Base-by-base conservation (phyloP, 1,139 yeast genomes). In the Nakaseomyces uthaithaninus region DNA sequence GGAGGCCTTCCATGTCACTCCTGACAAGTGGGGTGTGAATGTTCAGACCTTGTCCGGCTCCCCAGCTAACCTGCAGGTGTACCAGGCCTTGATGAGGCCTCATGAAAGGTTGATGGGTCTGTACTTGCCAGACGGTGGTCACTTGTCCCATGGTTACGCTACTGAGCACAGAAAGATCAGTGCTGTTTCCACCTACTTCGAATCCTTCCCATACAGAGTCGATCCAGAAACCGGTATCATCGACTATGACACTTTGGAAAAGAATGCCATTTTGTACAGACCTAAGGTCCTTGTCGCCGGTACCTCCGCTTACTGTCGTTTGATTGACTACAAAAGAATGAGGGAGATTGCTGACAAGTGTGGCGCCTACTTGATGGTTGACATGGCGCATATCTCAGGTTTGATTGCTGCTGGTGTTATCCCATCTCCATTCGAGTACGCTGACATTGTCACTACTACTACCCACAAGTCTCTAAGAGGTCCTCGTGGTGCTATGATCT, bases 341-440 rank as follows among this genome's bases (percentile, higher is more conserved):
- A 79, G 94, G 63, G 86, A 82, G 67, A 89, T 91, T 55, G 95
- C 98, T 46, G 96, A 91, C 69, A 80, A 79, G 59, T 94, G 87
- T 54, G 96, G 95, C 59, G 97, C 97, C 42, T 91, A 89, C 68
- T 74, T 91, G 55, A 79, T 91, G 67, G 93, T 86, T 47, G 98
- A 91, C 66, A 91, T 91, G 97, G 97, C 98, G 35, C 98, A 91
- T 67, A 91, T 91, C 54, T 85, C 96, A 24, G 97, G 98, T 61
- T 74, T 91, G 54, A 75, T 91, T 48, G 95, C 97, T 45, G 95
- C 97, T 46, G 95, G 94, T 53, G 97, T 89, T 45, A 85, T 86
- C 47, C 94, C 94, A 60, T 82, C 94, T 44, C 98, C 98, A 46
- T 91, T 91, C 67, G 89, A 85, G 63, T 84, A 83, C 66, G 91